Conservation (phyloP, 2,329 filamentous ascomycete species). For the Arthrobotrys sphaeroides region DNA sequence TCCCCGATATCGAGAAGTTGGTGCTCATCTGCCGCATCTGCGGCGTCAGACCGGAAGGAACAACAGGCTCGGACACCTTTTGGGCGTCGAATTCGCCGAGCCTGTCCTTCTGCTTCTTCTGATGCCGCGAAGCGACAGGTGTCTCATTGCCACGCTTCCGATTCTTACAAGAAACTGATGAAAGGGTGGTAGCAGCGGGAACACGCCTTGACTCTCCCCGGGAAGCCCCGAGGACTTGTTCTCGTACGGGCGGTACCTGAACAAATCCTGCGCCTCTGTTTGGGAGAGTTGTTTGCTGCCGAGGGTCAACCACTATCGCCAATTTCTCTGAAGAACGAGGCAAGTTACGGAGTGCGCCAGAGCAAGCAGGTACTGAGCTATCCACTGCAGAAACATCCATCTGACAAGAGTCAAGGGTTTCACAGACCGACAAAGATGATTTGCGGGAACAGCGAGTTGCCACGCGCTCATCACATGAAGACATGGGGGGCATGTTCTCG, state of each 20-base stretch:
- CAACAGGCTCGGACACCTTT: slow-evolving; percentile 30
- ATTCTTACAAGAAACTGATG: slow-evolving; percentile 26
- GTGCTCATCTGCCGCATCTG: slow-evolving; percentile 52
- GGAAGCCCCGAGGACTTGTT: slow-evolving; percentile 16
- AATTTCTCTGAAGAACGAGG: slow-evolving; percentile 22
- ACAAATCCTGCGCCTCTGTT: not conserved
- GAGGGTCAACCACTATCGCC: slow-evolving; percentile 10
- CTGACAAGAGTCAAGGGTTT: slow-evolving; percentile 23
- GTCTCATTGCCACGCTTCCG: slow-evolving; percentile 47
- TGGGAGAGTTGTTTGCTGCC: not conserved
- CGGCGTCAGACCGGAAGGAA: slow-evolving; percentile 44
- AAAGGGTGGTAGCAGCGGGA: not conserved
- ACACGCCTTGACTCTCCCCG: slow-evolving; percentile 13
- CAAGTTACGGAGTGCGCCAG: slow-evolving; percentile 4
- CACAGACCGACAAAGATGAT: slow-evolving; percentile 43
- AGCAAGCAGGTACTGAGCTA: slow-evolving; percentile 14
- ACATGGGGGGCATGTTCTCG: slow-evolving; percentile 34
- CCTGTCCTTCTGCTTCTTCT: slow-evolving; percentile 48
- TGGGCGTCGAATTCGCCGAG: slow-evolving; percentile 34
- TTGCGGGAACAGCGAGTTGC: slow-evolving; percentile 25
- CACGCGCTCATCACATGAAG: slow-evolving; percentile 17
- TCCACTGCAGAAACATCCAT: slow-evolving; percentile 26
- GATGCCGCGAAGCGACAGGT: slow-evolving; percentile 35
- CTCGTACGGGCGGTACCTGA: slow-evolving; percentile 10
- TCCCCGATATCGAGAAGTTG: slow-evolving; percentile 45